phyloP scores from a whole-genome alignment of 1,284 basidiomycete genomes.

The Austroboletus sp. region DNA sequence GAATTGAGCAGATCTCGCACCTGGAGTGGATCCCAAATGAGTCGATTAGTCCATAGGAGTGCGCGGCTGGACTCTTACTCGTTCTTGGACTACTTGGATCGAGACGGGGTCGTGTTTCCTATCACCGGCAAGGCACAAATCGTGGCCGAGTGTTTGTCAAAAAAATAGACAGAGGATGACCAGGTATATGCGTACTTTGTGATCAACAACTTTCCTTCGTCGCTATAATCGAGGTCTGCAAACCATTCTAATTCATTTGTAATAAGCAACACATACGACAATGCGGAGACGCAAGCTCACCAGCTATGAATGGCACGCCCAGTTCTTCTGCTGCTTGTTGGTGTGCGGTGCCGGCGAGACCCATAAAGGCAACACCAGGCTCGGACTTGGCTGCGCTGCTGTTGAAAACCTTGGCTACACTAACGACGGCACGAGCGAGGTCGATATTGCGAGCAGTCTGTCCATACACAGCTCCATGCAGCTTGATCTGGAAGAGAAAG shows the following conservation, averaged over 20 bases:
- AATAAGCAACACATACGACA: neutral
- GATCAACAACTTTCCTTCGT: conserved; percentile 50
- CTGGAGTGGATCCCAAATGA: conserved; percentile 26
- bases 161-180: neutral
- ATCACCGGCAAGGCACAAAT: neutral
- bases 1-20: conserved; percentile 39
- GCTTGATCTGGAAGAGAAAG: conserved; percentile 38
- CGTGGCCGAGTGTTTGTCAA: neutral
- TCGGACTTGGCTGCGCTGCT: conserved; percentile 14
- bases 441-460: conserved; percentile 48
- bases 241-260: conserved; percentile 47
- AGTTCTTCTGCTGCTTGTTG: conserved; percentile 47
- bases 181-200: conserved; percentile 39
- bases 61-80: conserved; percentile 32
- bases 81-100: conserved; percentile 37
- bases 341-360: conserved; percentile 55
- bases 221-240: conserved; percentile 52
- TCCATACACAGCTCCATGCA: conserved; percentile 54
- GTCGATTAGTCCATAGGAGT: neutral
- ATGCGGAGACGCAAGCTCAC: conserved; percentile 24
- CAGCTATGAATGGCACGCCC: conserved; percentile 53
- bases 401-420: conserved; percentile 45
- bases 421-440: conserved; percentile 47
- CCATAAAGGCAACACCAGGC: conserved; percentile 46
- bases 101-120: conserved; percentile 50